Percentiles rank a stretch among this genome's conserved stretches.
Conservation (phyloP, 2,329 filamentous ascomycete species). For the Cordyceps fumosorosea region DNA sequence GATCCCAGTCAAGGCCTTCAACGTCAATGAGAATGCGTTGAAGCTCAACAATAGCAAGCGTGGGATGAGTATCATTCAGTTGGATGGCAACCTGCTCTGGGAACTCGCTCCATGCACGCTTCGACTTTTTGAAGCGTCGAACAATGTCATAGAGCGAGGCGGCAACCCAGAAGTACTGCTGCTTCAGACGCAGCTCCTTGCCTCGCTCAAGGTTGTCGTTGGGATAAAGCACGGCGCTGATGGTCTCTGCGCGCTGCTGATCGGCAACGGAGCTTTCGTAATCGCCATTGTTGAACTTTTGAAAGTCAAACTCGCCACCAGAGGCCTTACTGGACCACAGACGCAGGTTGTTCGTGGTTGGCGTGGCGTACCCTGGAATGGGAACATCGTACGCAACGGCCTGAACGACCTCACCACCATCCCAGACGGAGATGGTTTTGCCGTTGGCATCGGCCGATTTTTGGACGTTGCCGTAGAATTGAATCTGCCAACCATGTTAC, state of each 20-base stretch:
- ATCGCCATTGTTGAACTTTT: conserved; percentile 97
- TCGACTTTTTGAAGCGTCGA: conserved; percentile 95
- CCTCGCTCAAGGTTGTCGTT: conserved; percentile 96
- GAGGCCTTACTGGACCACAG: conserved; percentile 97
- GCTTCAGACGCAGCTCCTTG: conserved; percentile 95
- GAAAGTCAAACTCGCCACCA: conserved; percentile 96
- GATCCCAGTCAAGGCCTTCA: conserved; percentile 89
- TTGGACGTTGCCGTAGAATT: conserved; percentile 85
- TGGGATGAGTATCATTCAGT: conserved; percentile 96
- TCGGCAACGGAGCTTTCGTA: conserved; percentile 98
- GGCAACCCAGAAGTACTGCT: conserved; percentile 99
- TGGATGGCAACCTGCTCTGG: conserved; percentile 94
- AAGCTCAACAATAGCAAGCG: conserved; percentile 89
- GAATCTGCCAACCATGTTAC: conserved; percentile 50
- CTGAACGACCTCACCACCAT: conserved; percentile 85
- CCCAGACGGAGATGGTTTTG: conserved; percentile 71
- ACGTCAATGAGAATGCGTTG: conserved; percentile 86
- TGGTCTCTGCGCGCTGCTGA: conserved; percentile 97
- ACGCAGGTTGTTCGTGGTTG: conserved; percentile 91
- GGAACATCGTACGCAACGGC: conserved; percentile 91
- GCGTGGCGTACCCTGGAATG: conserved; percentile 83
- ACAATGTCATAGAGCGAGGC: conserved; percentile 95
- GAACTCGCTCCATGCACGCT: conserved; percentile 85
- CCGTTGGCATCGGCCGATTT: conserved; percentile 71
- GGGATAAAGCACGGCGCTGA: conserved; percentile 93